Evolutionary conservation across 345 rosid genomes (phyloP), one percentile per base, ranked within the genome.

Genomic region (Hibiscus tridactylites): DNA sequence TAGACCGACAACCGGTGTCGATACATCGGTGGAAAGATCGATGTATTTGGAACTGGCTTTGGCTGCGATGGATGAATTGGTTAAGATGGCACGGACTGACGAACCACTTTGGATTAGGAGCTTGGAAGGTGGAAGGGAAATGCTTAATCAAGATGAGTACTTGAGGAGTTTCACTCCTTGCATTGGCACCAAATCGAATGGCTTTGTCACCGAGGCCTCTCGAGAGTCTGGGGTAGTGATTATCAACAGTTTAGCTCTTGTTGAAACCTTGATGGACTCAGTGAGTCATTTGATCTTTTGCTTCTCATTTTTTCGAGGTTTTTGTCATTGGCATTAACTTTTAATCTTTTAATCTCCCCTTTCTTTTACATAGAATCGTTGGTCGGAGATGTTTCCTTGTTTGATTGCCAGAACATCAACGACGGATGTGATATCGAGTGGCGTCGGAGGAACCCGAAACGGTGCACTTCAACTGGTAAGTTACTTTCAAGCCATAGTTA

Each of bases 311-410:
- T 21, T 21, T 26, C 10, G 50, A 64, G 31, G 17, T 42, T 65
- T 24, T 6, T 44, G 33, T 16, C 52, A 44, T 65, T 7, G 6
- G 53, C 42, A 10, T 24, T 65, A 24, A 2, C 17, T 6, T 35
- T 44, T 24, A 57, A 57, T 77, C 17, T 6, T 35, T 44, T 24
- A 57, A 57, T 77, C 2, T 35, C 5, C 17, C 61, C 33, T 24
- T 9, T 24, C 0, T 64, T 53, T 68, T 74, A 0, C 9, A 1
- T 71, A 92, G 99, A 89, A 83, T 70, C 97, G 96, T 39, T 96
- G 97, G 98, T 91, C 97, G 17, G 99, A 96, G 76, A 91, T 96
- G 98, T 96, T 96, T 83, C 99, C 96, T 1, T 83, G 90, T 67
- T 68, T 92, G 88, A 83, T 96, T 61, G 93, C 96, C 16, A 90